Base-by-base conservation (phyloP, 2,329 filamentous ascomycete genomes). In the Botrytis squamosa region DNA sequence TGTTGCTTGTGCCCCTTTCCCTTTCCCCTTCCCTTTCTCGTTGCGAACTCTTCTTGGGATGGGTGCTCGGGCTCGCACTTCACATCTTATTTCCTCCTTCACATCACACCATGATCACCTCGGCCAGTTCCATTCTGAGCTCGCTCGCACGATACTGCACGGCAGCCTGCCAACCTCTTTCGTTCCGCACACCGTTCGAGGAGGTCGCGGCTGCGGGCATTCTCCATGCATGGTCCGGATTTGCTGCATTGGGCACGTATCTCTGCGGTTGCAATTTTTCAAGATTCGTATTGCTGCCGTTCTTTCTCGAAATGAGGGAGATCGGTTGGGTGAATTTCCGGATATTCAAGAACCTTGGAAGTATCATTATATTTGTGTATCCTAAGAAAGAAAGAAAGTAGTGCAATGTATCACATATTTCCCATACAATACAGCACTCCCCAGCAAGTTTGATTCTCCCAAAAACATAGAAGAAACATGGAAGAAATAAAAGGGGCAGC, bases 41-140 rank as follows among this genome's bases (percentile, higher is more conserved):
- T 22, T 52, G n/a, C n/a, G 46, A 68, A 36, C 8, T 10, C 29
- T 57, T 55, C 18, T 40, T 18, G 16, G 18, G 18, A 33, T 42
- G 40, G 25, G 36, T 55, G 33, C 46, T 55, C 22, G 49, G 22
- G 46, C 65, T 22, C 14, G 46, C 65, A 29, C 14, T 68, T 67
- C 64, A 20, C 1, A 67, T 40, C 33, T 55, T 36, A 67, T 67
- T 36, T 57, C 12, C 16, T n/a, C 22, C 38, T n/a, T 38, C 22
- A 62, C 59, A 67, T 40, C 64, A 67, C 16, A 67, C 49, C 25
- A 68, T 33, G 49, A 40, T 68, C 46, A 68, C 65, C 33, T 64
- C 65, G 4, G 36, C 18, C 46, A 55, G 46, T 63, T 25, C 60
- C 60, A n/a, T 29, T 68, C 36, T 57, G 36, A 68, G 66, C 22